Evolutionary conservation across 768 basidiomycete genomes (phyloP).

Genomic region (Lentinus tigrinus): DNA sequence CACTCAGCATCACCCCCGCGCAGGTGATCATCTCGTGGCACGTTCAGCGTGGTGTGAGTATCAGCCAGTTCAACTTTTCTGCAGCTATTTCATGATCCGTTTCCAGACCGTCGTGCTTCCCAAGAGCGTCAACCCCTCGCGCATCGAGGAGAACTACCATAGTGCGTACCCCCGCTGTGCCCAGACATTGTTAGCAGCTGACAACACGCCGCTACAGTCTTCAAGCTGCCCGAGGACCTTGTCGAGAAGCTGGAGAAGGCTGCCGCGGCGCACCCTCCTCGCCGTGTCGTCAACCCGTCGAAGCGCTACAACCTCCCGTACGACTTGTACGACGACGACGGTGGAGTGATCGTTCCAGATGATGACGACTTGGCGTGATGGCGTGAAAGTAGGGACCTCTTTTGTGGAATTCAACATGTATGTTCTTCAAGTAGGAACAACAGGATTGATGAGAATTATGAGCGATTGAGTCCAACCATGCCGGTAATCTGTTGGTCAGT

Average conservation of each 20-base stretch:
- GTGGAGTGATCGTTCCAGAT: slow-evolving; percentile 13
- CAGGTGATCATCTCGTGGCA: slow-evolving; percentile 78
- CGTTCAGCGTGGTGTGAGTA: slow-evolving; percentile 67
- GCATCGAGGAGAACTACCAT: slow-evolving; percentile 70
- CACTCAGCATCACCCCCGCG: slow-evolving; percentile 70
- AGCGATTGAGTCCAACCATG: too few relatives aligned
- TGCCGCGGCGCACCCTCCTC: slow-evolving; percentile 52
- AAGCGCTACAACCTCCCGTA: slow-evolving; percentile 56
- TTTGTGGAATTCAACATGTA: too few relatives aligned
- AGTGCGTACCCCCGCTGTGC: slow-evolving; percentile 32
- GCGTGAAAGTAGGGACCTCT: too few relatives aligned
- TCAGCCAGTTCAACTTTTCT: too few relatives aligned
- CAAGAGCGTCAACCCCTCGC: slow-evolving; percentile 71
- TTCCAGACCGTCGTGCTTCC: slow-evolving; percentile 68
- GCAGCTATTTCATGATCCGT: too few relatives aligned
- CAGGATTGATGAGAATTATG: too few relatives aligned
- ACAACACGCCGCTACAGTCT: slow-evolving; percentile 23
- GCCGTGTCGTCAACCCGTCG: slow-evolving; percentile 59
- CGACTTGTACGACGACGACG: slow-evolving; percentile 59
- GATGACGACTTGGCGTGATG: neutral
- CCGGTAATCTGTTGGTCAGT: too few relatives aligned
- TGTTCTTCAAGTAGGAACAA: too few relatives aligned
- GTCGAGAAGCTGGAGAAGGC: slow-evolving; percentile 48
- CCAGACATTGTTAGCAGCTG: neutral
- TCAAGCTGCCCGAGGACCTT: slow-evolving; percentile 36